Evolutionary conservation across 192 early-diverging fungal genomes (phyloP).

Genomic region (Backusella circina): DNA sequence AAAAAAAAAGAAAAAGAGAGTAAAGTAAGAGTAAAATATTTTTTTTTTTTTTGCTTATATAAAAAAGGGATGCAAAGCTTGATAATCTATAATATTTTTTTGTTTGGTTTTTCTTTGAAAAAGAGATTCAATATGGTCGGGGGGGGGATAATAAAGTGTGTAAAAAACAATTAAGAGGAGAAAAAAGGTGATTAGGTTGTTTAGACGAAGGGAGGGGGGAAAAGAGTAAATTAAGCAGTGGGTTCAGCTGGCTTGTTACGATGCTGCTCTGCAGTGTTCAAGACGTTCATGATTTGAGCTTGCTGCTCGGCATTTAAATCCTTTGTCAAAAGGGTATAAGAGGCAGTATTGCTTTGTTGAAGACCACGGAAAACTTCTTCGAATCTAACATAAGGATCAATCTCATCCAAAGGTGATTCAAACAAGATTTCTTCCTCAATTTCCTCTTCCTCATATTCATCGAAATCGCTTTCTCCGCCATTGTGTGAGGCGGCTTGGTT

Average conservation of each 20-base stretch:
- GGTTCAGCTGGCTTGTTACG: slow-evolving; percentile 12
- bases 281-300: slow-evolving; percentile 43
- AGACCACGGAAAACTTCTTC: slow-evolving; percentile 59
- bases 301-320: slow-evolving; percentile 49
- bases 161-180: not conserved
- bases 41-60: not conserved
- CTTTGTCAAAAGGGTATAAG: slow-evolving; percentile 55
- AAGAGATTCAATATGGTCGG: not conserved
- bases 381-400: slow-evolving; percentile 73
- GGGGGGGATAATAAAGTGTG: not conserved
- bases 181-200: not conserved
- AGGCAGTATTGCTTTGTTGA: slow-evolving; percentile 53
- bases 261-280: slow-evolving; percentile 40
- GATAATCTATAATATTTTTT: not conserved
- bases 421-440: slow-evolving; percentile 75
- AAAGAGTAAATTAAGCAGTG: not conserved
- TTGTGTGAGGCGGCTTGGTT: slow-evolving; percentile 37
- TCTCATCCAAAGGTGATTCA: slow-evolving; percentile 73
- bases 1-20: not conserved
- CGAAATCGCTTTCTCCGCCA: slow-evolving; percentile 55
- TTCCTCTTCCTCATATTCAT: slow-evolving; percentile 46
- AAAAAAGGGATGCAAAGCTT: not conserved
- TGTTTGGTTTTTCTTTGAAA: not conserved
- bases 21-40: not conserved
- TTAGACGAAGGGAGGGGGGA: not conserved